Evolutionary conservation across 2,329 filamentous ascomycete genomes (phyloP).

Genomic region (Fusarium sp.): DNA sequence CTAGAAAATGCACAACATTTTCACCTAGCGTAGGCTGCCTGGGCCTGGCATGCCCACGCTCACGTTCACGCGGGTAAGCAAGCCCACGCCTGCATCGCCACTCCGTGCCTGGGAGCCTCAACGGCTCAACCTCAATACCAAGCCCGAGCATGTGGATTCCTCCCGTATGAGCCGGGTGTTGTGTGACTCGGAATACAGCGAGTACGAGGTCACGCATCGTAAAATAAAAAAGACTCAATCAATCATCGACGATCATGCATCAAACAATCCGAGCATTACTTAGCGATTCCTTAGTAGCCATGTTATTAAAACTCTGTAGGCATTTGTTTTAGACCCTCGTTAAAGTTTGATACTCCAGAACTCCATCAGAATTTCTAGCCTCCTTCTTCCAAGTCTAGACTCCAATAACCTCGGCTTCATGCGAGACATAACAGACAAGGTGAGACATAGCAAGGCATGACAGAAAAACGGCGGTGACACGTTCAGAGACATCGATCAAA

Average conservation of each 20-base stretch:
- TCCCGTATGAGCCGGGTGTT: constrained; percentile 29
- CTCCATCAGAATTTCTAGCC: constrained; percentile 16
- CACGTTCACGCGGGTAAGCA: constrained; percentile 11
- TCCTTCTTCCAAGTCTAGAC: constrained; percentile 15
- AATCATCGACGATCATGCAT: background rate
- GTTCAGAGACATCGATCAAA: constrained; percentile 21
- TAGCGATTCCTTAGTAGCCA: background rate
- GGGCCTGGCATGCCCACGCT: constrained; percentile 4
- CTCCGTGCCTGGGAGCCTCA: constrained; percentile 19
- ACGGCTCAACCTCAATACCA: background rate
- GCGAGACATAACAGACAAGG: constrained; percentile 20
- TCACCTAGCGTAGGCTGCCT: constrained; percentile 11
- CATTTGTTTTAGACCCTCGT: constrained; percentile 12
- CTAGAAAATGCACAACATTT: constrained; percentile 7
- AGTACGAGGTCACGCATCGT: constrained; percentile 5
- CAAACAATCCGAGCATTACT: background rate
- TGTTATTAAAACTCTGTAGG: constrained; percentile 3
- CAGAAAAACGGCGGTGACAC: constrained; percentile 33
- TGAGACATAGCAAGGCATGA: constrained; percentile 36
- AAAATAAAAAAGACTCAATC: background rate
- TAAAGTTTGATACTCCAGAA: constrained; percentile 13
- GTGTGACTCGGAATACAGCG: constrained; percentile 7
- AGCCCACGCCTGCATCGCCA: constrained; percentile 20
- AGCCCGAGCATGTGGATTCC: constrained; percentile 19
- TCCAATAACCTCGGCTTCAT: background rate